phyloP scores from a whole-genome alignment of 345 rosid genomes.

The Litchi chinensis region DNA sequence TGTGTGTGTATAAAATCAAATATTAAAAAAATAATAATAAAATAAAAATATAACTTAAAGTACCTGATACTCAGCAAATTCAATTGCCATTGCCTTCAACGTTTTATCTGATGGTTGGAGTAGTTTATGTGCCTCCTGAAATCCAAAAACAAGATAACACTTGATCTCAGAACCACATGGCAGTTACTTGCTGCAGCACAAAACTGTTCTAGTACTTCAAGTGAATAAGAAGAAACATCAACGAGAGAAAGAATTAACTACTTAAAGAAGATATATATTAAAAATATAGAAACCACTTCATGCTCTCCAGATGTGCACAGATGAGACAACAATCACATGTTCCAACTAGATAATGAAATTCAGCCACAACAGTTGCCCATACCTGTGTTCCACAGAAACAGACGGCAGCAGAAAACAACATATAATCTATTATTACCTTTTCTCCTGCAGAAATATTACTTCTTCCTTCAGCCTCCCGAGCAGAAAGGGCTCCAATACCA shows the following conservation, averaged over 20 bases:
- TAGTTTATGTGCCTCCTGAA: slow-evolving; percentile 92
- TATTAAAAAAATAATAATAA: too few species aligned
- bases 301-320: neutral
- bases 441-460: slow-evolving; percentile 83
- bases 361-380: neutral
- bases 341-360: neutral
- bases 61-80: slow-evolving; percentile 99
- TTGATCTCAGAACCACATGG: neutral
- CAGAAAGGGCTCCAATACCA: slow-evolving; percentile 93
- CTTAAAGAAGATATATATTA: slow-evolving; percentile 5
- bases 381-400: neutral
- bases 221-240: neutral
- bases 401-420: slow-evolving; percentile 5
- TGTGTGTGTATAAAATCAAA: too few species aligned
- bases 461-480: slow-evolving; percentile 97
- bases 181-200: neutral
- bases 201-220: neutral
- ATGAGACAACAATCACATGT: neutral
- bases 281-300: neutral
- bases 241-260: neutral
- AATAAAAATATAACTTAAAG: slow-evolving; percentile 16
- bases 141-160: slow-evolving; percentile 21
- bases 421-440: slow-evolving; percentile 54
- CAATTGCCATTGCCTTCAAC: slow-evolving; percentile 93
- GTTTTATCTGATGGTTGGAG: slow-evolving; percentile 93